Percentiles rank a stretch among this genome's conserved stretches.
Conservation (phyloP, 345 rosid species). For the Capsella bursapastoris region DNA sequence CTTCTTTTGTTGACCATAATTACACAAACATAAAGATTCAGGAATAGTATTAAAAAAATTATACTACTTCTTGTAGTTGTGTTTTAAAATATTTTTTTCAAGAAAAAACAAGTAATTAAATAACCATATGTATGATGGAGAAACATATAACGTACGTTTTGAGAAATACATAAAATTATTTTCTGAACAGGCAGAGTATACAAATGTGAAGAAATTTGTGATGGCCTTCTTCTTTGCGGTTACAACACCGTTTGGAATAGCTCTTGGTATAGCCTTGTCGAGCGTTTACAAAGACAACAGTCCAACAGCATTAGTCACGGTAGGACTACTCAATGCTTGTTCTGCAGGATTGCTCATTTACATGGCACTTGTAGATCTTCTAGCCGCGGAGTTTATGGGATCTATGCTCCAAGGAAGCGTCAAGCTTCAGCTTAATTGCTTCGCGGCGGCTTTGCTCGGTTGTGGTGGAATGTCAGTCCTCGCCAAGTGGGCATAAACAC, state of each 20-base stretch:
- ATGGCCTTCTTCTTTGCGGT: slow-evolving; percentile 73
- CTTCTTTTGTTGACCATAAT: not conserved
- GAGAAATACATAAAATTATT: not conserved
- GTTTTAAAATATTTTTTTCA: not conserved
- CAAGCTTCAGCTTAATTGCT: slow-evolving; percentile 63
- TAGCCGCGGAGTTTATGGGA: slow-evolving; percentile 69
- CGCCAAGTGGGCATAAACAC: slow-evolving; percentile 65
- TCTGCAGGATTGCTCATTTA: slow-evolving; percentile 71
- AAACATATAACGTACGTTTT: not conserved
- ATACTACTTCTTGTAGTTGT: not conserved
- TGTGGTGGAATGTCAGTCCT: slow-evolving; percentile 76
- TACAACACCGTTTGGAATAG: slow-evolving; percentile 70
- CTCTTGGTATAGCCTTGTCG: slow-evolving; percentile 60
- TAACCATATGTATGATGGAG: not conserved
- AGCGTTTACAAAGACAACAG: slow-evolving; percentile 58
- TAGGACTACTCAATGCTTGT: slow-evolving; percentile 69
- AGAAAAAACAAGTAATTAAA: not conserved
- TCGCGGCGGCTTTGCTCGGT: slow-evolving; percentile 59
- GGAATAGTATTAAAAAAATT: not conserved
- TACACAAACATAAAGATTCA: not conserved
- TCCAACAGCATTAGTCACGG: slow-evolving; percentile 63
- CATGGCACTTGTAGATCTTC: slow-evolving; percentile 81
- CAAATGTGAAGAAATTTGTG: slow-evolving; percentile 44
- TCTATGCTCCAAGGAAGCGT: slow-evolving; percentile 62
- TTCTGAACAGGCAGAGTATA: slow-evolving; percentile 57